Evolutionary conservation across 2,329 filamentous ascomycete species (phyloP).

Genomic region (Ramularia collo-cygni): DNA sequence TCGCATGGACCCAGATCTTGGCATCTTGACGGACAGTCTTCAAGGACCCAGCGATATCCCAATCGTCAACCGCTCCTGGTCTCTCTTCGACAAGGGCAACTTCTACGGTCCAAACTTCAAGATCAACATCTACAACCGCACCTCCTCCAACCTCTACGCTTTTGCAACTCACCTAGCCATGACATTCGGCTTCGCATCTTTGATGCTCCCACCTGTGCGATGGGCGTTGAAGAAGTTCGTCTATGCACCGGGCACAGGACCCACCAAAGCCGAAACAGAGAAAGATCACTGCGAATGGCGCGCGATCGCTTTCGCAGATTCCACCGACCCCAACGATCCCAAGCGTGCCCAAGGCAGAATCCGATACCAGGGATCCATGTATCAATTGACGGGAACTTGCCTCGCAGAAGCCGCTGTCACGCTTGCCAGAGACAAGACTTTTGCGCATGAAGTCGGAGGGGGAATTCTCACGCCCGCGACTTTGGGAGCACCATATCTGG

Average conservation of each 20-base stretch:
- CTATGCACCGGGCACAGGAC: constrained; percentile 46
- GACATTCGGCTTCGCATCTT: constrained; percentile 38
- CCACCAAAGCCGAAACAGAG: constrained; percentile 42
- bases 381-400: constrained; percentile 59
- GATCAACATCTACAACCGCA: constrained; percentile 51
- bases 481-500: constrained; percentile 60
- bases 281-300: constrained; percentile 58
- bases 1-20: constrained; percentile 49
- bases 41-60: constrained; percentile 48
- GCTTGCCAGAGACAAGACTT: constrained; percentile 51
- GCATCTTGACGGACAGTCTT: constrained; percentile 50
- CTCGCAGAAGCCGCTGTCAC: constrained; percentile 59
- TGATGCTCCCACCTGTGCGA: constrained; percentile 48
- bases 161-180: constrained; percentile 45
- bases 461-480: constrained; percentile 67
- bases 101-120: constrained; percentile 53
- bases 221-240: constrained; percentile 43
- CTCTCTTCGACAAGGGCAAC: constrained; percentile 44
- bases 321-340: constrained; percentile 34
- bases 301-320: constrained; percentile 57
- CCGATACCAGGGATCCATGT: constrained; percentile 55
- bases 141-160: constrained; percentile 44
- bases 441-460: constrained; percentile 50
- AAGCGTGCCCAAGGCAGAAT: constrained; percentile 52
- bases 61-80: constrained; percentile 55